Percentiles rank a stretch among this genome's conserved stretches.
phyloP scores from a whole-genome alignment of 257 asterid genomes.

The Solanum ahanhuiri region DNA sequence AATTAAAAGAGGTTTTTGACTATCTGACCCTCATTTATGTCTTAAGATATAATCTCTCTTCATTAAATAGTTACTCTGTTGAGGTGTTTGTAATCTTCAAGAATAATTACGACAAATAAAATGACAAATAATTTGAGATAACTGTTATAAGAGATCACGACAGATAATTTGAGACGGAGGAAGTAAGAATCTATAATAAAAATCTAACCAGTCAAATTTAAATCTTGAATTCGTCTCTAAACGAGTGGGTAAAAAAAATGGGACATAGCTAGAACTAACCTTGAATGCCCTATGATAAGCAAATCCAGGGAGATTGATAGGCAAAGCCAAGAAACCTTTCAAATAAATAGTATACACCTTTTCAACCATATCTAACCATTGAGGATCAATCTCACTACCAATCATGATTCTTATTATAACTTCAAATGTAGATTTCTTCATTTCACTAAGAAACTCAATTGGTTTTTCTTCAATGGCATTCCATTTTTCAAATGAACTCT shows the following conservation, averaged over 20 bases:
- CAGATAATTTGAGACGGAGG: not conserved
- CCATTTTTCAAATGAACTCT: not conserved
- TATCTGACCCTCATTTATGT: not conserved
- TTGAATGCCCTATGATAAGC: conserved; percentile 10
- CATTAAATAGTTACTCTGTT: not conserved
- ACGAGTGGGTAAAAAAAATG: not conserved
- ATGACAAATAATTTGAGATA: not conserved
- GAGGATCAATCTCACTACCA: too few species aligned
- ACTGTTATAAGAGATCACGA: not conserved
- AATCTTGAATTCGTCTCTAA: not conserved
- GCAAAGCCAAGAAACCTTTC: not conserved
- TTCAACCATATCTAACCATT: not conserved
- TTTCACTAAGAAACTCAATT: too few species aligned
- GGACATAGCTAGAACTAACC: not conserved
- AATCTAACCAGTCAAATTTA: not conserved
- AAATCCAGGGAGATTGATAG: conserved; percentile 14
- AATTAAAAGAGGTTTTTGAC: not conserved
- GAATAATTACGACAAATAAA: not conserved
- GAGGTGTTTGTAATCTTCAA: not conserved
- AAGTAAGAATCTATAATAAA: not conserved
- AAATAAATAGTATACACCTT: not conserved
- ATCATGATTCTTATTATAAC: too few species aligned
- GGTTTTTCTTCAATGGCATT: not conserved
- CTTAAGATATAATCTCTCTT: not conserved
- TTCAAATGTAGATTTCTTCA: too few species aligned